These are phyloP conservation scores for Gautieria morchelliformis DNA, from an alignment of 768 basidiomycete genomes.

Conservation along the genomic window DNA sequence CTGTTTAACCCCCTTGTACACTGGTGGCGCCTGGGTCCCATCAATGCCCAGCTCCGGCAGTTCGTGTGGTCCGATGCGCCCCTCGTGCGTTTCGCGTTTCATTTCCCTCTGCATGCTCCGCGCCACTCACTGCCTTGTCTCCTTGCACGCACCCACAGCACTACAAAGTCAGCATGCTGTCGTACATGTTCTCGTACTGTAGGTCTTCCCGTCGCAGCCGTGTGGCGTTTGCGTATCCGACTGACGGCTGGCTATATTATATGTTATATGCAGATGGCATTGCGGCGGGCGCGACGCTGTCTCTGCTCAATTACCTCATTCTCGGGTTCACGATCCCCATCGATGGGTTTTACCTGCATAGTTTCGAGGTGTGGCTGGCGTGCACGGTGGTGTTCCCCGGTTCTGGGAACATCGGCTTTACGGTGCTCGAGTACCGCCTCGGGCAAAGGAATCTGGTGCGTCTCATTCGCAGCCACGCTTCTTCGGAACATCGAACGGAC, in stretches of 20 bases:
- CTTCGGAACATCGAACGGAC: neutral
- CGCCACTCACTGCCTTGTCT: neutral
- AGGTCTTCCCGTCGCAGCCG: conserved; percentile 4
- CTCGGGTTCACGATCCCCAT: conserved; percentile 52
- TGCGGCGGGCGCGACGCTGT: conserved; percentile 51
- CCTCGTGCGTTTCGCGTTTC: conserved; percentile 21
- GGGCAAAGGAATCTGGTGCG: conserved; percentile 38
- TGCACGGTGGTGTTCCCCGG: conserved; percentile 64
- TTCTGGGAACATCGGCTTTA: conserved; percentile 59
- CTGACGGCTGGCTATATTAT: too few species aligned
- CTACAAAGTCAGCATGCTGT: conserved; percentile 73
- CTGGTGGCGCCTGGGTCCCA: conserved; percentile 75
- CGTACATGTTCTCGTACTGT: conserved; percentile 40
- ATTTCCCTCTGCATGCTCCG: neutral
- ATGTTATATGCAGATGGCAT: conserved; percentile 51
- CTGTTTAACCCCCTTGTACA: conserved; percentile 75
- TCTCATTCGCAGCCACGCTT: neutral
- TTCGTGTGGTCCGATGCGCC: conserved; percentile 74
- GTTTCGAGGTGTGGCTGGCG: conserved; percentile 67
- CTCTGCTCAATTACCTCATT: conserved; percentile 61
- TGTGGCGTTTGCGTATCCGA: neutral
- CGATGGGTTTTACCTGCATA: conserved; percentile 64
- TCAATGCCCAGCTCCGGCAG: conserved; percentile 68
- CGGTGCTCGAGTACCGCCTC: conserved; percentile 59
- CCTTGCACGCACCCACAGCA: conserved; percentile 24